phyloP scores from a whole-genome alignment of 805 yeast genomes.

The Candida nanaspora region DNA sequence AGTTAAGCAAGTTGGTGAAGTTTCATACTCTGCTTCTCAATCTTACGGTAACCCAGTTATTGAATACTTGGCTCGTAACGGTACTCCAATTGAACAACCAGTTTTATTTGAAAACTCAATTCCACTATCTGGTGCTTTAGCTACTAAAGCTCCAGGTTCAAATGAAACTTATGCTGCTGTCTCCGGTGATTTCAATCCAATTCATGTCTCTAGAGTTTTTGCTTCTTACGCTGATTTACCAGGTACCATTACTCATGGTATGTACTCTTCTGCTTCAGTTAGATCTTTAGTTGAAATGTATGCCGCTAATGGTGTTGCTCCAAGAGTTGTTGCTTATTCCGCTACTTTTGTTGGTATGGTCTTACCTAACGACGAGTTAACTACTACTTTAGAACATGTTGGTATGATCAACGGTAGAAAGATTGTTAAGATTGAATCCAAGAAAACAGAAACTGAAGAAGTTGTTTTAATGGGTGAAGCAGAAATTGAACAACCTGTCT shows the following conservation, averaged over 20 bases:
- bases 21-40: slow-evolving; percentile 82
- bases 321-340: slow-evolving; percentile 90
- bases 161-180: slow-evolving; percentile 96
- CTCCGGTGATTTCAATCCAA: slow-evolving; percentile 97
- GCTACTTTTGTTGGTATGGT: slow-evolving; percentile 96
- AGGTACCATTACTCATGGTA: slow-evolving; percentile 98
- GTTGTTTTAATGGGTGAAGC: slow-evolving; percentile 90
- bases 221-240: slow-evolving; percentile 90
- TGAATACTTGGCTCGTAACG: slow-evolving; percentile 88
- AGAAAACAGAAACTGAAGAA: slow-evolving; percentile 71
- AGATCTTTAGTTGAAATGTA: slow-evolving; percentile 94
- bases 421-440: slow-evolving; percentile 86
- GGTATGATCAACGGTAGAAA: slow-evolving; percentile 99
- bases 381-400: slow-evolving; percentile 84
- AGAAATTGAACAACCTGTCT: slow-evolving; percentile 96
- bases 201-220: slow-evolving; percentile 93
- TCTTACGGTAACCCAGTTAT: slow-evolving; percentile 97
- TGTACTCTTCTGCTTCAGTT: slow-evolving; percentile 95
- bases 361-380: slow-evolving; percentile 85
- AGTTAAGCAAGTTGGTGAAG: slow-evolving; percentile 72
- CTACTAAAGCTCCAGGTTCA: slow-evolving; percentile 84
- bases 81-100: slow-evolving; percentile 91
- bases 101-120: slow-evolving; percentile 83
- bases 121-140: slow-evolving; percentile 63
- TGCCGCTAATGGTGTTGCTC: slow-evolving; percentile 96